Conservation (phyloP, 208 protist genomes). For the Acanthamoeba polyphaga region DNA sequence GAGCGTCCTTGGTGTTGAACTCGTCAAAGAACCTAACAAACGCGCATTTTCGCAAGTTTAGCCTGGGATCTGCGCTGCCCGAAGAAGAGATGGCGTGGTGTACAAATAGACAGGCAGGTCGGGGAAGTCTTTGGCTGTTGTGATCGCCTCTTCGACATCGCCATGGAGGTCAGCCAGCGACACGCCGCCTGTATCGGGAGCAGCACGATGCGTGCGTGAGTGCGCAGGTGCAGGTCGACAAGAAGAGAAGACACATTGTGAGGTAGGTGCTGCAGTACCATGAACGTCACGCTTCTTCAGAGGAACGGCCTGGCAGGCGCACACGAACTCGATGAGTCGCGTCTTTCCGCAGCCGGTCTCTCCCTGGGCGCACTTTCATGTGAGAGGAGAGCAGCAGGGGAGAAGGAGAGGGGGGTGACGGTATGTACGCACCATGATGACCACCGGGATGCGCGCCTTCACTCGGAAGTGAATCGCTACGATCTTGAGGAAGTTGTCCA, state of each 20-base stretch:
- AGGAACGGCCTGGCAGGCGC: neutral
- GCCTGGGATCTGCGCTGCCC: neutral
- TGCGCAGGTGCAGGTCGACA: neutral
- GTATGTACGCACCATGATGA: constrained; percentile 55
- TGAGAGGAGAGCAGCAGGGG: neutral
- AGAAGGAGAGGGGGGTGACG: neutral
- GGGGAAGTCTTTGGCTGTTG: neutral
- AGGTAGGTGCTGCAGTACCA: neutral
- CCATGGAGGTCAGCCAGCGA: neutral
- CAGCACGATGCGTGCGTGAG: too few relatives aligned
- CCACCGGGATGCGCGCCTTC: constrained; percentile 34
- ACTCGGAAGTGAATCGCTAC: constrained; percentile 71
- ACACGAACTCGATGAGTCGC: constrained; percentile 73
- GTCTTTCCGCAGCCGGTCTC: constrained; percentile 76
- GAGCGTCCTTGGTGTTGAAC: constrained; percentile 59
- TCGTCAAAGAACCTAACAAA: constrained; percentile 63
- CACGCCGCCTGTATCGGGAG: constrained; percentile 32
- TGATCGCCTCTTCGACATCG: neutral
- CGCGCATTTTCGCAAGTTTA: too few relatives aligned
- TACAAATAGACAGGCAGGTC: constrained; percentile 44
- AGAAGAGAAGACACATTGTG: neutral
- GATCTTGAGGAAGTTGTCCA: constrained; percentile 76
- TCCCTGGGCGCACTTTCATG: neutral
- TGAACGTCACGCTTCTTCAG: constrained; percentile 57
- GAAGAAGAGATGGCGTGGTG: neutral